Base-by-base conservation (phyloP, 805 yeast species). In the Vanderwaltozyma polyspora region DNA sequence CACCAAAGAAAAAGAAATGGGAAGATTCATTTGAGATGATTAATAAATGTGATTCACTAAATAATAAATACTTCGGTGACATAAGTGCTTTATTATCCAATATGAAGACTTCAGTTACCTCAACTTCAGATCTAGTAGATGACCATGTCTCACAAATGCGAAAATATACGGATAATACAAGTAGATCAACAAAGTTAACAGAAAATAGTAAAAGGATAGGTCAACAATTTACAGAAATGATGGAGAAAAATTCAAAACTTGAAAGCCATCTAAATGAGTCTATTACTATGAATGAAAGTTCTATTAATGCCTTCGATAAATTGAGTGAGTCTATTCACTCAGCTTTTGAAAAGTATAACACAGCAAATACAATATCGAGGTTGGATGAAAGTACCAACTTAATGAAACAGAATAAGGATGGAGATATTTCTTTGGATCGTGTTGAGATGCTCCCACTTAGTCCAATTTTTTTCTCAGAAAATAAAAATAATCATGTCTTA, bases 31-130 rank as follows among this genome's bases (percentile, higher is more conserved):
- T 55, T 8, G 51, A 51, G 6, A 38, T 49, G 13, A 53, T 59
- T 16, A 59, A 59, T 31, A 38, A 41, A n/a, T 51, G 57, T 33
- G 63, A 59, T 43, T 49, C 52, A 8, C 33, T 53, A 11, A 55
- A 47, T 31, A 51, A 51, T 25, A 39, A 34, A 2, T 48, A 48
- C 22, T 43, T 43, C 17, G 39, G 43, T 23, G 40, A 44, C 15
- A 40, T 49, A 35, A 38, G 33, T 6, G 29, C 38, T 4, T 41
- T 50, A 2, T 29, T 57, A 6, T 31, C 35, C 4, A 36, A 32
- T 4, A 49, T 56, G 21, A 42, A 42, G n/a, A 28, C 41, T 6
- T 42, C 43, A 7, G 27, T 52, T 18, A 37, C 34, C n/a, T 21
- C 41, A 3, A 46, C 57, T 2, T 35, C 32, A 15, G 34, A 38